A percentile compares a stretch with the other conserved stretches of the same genome.
phyloP scores from a whole-genome alignment of 106 monocot genomes.

The Chionographis japonica region DNA sequence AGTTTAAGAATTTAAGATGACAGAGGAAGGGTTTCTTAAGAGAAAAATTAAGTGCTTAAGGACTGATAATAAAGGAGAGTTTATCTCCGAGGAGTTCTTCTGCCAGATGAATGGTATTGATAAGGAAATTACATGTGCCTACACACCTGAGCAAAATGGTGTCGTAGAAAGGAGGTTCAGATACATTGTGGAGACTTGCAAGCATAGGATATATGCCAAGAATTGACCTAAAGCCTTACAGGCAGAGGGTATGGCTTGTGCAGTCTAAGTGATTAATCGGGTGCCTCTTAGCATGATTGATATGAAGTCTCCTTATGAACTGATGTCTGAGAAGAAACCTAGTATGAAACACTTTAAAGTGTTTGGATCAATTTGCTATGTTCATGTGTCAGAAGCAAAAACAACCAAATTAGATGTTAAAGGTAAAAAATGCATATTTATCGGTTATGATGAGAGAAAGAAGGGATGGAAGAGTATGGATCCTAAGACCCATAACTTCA shows the following conservation, averaged over 20 bases:
- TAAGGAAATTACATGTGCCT: too few relatives aligned
- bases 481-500: neutral
- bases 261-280: slow-evolving; percentile 5
- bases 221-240: slow-evolving; percentile 15
- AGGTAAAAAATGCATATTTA: neutral
- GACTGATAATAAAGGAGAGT: too few relatives aligned
- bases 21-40: too few relatives aligned
- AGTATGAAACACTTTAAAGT: slow-evolving; percentile 7
- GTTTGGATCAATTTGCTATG: slow-evolving; percentile 5
- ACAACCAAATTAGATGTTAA: neutral
- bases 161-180: too few relatives aligned
- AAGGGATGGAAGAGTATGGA: too few relatives aligned
- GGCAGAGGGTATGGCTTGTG: slow-evolving; percentile 12
- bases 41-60: too few relatives aligned
- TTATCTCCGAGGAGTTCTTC: too few relatives aligned
- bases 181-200: too few relatives aligned
- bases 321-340: slow-evolving; percentile 10
- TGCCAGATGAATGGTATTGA: too few relatives aligned
- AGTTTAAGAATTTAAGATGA: too few relatives aligned
- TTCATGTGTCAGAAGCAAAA: slow-evolving; percentile 3
- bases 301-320: slow-evolving; percentile 4
- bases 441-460: neutral
- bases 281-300: slow-evolving; percentile 1
- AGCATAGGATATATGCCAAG: slow-evolving; percentile 1
- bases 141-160: too few relatives aligned